Evolutionary conservation across 2,329 filamentous ascomycete species (phyloP).

Genomic region (Dothistroma pini): DNA sequence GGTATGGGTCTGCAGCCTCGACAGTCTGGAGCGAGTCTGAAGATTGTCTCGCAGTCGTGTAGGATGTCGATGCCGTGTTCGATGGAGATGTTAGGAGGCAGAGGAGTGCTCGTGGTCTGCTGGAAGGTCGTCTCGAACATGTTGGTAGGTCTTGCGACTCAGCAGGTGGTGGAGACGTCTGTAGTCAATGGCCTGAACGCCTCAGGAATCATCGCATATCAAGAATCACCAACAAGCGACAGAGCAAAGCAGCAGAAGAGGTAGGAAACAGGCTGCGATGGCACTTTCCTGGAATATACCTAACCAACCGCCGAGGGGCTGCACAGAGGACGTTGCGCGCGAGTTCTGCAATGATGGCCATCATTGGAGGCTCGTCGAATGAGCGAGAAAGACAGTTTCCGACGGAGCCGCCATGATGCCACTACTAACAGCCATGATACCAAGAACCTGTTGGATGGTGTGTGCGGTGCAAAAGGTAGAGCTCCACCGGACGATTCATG

Average conservation of each 20-base stretch:
- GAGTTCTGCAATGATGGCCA: neutral
- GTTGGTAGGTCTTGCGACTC: neutral
- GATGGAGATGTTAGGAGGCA: constrained; percentile 28
- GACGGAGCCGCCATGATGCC: neutral
- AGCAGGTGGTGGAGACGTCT: neutral
- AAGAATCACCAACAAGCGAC: no score
- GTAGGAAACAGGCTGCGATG: neutral
- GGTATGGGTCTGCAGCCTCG: constrained; percentile 27
- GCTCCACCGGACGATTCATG: neutral
- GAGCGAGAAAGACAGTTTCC: neutral
- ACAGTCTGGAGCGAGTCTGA: constrained; percentile 34
- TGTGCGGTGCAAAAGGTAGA: neutral
- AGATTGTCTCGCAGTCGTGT: constrained; percentile 34
- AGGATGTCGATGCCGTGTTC: constrained; percentile 28
- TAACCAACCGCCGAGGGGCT: neutral
- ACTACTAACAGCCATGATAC: neutral
- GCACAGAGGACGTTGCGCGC: neutral
- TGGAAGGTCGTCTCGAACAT: constrained; percentile 36
- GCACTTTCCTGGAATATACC: neutral
- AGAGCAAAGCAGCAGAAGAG: neutral
- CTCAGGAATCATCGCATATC: neutral
- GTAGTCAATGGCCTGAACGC: neutral
- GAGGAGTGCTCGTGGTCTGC: constrained; percentile 28
- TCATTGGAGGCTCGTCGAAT: neutral
- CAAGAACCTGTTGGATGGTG: neutral